Percentiles rank a stretch among this genome's conserved stretches.
phyloP scores from a whole-genome alignment of 108 stramenopile genomes.

The Fragilaria radians region DNA sequence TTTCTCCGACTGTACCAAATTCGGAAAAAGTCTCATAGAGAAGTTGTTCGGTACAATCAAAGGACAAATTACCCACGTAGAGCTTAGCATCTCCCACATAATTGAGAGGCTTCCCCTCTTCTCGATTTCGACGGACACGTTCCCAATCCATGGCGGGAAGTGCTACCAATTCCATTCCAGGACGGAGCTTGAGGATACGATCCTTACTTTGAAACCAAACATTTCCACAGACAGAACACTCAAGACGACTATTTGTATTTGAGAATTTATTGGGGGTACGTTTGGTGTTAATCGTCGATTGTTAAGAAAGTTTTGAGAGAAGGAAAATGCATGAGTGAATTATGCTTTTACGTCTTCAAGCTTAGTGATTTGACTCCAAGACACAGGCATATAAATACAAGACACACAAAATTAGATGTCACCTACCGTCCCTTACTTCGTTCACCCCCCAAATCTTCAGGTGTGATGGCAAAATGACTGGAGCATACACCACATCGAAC shows the following conservation, averaged over 20 bases:
- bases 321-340: no score
- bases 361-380: no score
- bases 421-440: conserved; percentile 55
- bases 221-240: conserved; percentile 70
- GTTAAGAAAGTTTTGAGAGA: no score
- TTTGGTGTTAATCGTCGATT: no score
- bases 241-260: conserved; percentile 61
- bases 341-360: no score
- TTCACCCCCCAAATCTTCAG: conserved; percentile 45
- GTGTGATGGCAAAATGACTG: conserved; percentile 46
- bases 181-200: conserved; percentile 45
- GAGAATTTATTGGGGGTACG: no score
- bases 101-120: conserved; percentile 39
- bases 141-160: conserved; percentile 41
- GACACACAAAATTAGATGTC: conserved; percentile 1
- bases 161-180: conserved; percentile 49
- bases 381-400: neutral
- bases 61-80: conserved; percentile 61
- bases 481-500: conserved; percentile 63
- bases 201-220: conserved; percentile 79
- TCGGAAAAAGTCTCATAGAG: conserved; percentile 23
- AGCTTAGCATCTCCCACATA: conserved; percentile 54
- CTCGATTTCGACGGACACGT: conserved; percentile 52
- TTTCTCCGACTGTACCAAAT: conserved; percentile 41
- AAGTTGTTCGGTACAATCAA: conserved; percentile 37